These are phyloP conservation scores for Leucocoprinus sp. DNA, from an alignment of 768 basidiomycete genomes.

Conservation along the genomic window DNA sequence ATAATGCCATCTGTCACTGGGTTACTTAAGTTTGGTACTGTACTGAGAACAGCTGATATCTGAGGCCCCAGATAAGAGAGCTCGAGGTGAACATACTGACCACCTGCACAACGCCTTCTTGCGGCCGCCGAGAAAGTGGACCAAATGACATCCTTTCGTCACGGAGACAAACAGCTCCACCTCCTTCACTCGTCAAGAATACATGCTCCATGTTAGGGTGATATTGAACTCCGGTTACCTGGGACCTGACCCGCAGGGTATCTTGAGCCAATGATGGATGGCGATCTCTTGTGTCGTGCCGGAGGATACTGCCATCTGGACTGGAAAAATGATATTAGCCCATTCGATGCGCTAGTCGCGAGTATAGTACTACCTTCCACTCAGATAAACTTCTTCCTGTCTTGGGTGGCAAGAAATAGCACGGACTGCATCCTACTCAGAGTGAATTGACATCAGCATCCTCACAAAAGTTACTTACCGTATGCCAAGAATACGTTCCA, in stretches of 20 bases:
- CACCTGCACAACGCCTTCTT: slow-evolving; percentile 46
- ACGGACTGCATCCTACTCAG: slow-evolving; percentile 53
- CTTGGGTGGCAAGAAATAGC: slow-evolving; percentile 57
- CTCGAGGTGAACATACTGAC: slow-evolving; percentile 23
- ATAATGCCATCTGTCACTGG: slow-evolving; percentile 63
- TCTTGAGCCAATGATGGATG: slow-evolving; percentile 33
- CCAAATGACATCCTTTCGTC: slow-evolving; percentile 73
- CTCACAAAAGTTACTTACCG: slow-evolving; percentile 13
- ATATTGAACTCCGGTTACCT: slow-evolving; percentile 57
- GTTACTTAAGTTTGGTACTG: slow-evolving; percentile 38
- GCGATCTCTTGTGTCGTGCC: slow-evolving; percentile 48
- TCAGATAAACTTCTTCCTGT: slow-evolving; percentile 61
- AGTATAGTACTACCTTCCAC: slow-evolving; percentile 44
- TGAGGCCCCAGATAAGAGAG: neutral
- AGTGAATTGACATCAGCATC: neutral
- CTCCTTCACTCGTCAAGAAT: slow-evolving; percentile 56
- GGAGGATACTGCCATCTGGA: slow-evolving; percentile 61
- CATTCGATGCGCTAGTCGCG: neutral
- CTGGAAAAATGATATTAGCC: slow-evolving; percentile 25
- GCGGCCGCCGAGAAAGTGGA: slow-evolving; percentile 31
- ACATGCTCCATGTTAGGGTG: slow-evolving; percentile 64
- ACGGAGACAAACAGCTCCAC: slow-evolving; percentile 55
- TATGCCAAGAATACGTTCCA: slow-evolving; percentile 14
- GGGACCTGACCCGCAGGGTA: slow-evolving; percentile 41
- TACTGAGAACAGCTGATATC: slow-evolving; percentile 23